Conservation (phyloP, 2,329 filamentous ascomycete species). For the Aspergillus piperis region DNA sequence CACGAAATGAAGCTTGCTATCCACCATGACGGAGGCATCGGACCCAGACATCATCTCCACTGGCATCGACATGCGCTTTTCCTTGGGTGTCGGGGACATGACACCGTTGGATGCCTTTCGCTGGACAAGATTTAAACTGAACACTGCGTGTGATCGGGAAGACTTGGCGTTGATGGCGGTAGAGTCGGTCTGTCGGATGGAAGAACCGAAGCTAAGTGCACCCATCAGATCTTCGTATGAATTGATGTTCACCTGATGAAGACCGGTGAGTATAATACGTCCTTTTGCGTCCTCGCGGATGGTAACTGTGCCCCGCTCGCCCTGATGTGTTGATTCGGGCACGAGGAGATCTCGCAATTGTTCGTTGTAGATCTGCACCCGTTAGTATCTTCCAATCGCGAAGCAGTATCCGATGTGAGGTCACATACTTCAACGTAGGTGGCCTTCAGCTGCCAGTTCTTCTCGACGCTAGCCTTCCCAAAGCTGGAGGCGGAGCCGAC, state of each 20-base stretch:
- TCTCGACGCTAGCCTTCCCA: slow-evolving; percentile 57
- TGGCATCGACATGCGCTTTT: slow-evolving; percentile 86
- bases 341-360: slow-evolving; percentile 86
- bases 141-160: slow-evolving; percentile 95
- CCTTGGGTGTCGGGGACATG: slow-evolving; percentile 60
- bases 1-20: slow-evolving; percentile 98
- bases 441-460: slow-evolving; percentile 86
- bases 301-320: slow-evolving; percentile 76
- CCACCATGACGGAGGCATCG: slow-evolving; percentile 72
- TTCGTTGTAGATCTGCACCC: slow-evolving; percentile 86
- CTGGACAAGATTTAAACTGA: slow-evolving; percentile 87
- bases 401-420: not conserved
- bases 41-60: slow-evolving; percentile 72
- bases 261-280: slow-evolving; percentile 87
- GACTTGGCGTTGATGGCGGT: slow-evolving; percentile 98
- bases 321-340: slow-evolving; percentile 67
- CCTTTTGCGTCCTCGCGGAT: slow-evolving; percentile 95
- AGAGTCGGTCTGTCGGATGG: slow-evolving; percentile 92
- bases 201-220: slow-evolving; percentile 87
- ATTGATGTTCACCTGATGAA: slow-evolving; percentile 84
- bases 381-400: slow-evolving; percentile 6
- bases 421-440: slow-evolving; percentile 73
- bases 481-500: slow-evolving; percentile 55
- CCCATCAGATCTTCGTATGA: slow-evolving; percentile 88
- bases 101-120: slow-evolving; percentile 59